A percentile compares a stretch with the other conserved stretches of the same genome.
These are phyloP conservation scores for Macaranga tanarius DNA, from an alignment of 441 rosid species.

Conservation along the genomic window DNA sequence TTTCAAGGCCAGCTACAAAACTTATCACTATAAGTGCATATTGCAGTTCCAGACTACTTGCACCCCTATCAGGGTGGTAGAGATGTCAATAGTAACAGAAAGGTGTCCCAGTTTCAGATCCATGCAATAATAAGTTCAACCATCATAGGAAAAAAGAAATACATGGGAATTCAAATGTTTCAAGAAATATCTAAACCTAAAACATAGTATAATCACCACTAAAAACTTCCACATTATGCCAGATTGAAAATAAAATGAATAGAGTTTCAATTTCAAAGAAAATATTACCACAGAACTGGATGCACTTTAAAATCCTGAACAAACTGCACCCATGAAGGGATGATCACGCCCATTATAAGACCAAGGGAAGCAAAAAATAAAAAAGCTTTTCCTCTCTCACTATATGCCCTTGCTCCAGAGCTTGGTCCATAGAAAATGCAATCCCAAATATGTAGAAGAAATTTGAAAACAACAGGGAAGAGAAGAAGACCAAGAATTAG, in stretches of 20 bases:
- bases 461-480: conserved; percentile 60
- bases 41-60: background rate
- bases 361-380: conserved; percentile 61
- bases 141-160: background rate
- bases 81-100: background rate
- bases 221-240: background rate
- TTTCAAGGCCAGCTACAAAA: background rate
- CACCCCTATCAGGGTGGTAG: background rate
- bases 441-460: conserved; percentile 39
- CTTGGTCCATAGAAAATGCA: conserved; percentile 20
- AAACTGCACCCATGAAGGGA: conserved; percentile 87
- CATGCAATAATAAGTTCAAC: background rate
- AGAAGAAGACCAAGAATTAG: conserved; percentile 75
- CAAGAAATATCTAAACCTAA: background rate
- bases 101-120: conserved; percentile 1
- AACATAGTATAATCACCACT: background rate
- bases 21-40: background rate
- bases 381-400: conserved; percentile 48
- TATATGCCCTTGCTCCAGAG: conserved; percentile 36
- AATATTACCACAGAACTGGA: conserved; percentile 71
- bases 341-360: conserved; percentile 39
- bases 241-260: conserved; percentile 2
- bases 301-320: conserved; percentile 73
- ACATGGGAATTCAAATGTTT: background rate
- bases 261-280: background rate